Conservation (phyloP, 371 early-diverging fungal genomes). For the Mortierella sp. region DNA sequence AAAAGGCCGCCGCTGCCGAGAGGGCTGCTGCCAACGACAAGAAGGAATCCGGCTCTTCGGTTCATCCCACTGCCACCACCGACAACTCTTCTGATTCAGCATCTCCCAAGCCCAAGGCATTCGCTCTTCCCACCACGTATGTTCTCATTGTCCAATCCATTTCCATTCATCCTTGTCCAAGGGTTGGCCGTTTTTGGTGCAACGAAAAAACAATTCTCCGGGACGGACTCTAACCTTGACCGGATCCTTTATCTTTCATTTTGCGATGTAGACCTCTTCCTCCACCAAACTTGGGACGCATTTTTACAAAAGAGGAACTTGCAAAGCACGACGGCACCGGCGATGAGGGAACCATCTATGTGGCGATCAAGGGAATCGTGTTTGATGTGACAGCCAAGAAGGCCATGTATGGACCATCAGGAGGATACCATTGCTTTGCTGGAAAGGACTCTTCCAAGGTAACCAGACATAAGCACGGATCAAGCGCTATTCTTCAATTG, state of each 20-base stretch:
- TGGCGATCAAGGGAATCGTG: slow-evolving; percentile 86
- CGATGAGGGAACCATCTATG: slow-evolving; percentile 77
- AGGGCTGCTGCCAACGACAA: not conserved
- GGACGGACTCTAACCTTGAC: not conserved
- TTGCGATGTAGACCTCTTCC: slow-evolving; percentile 43
- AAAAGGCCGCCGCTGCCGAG: not conserved
- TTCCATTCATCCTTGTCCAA: not conserved
- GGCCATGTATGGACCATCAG: slow-evolving; percentile 76
- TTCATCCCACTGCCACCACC: not conserved
- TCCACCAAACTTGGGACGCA: slow-evolving; percentile 64
- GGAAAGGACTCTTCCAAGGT: slow-evolving; percentile 87
- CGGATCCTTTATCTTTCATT: not conserved
- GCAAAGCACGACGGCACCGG: slow-evolving; percentile 79
- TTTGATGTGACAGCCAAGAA: slow-evolving; percentile 84
- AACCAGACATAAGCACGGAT: slow-evolving; percentile 14
- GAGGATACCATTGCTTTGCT: slow-evolving; percentile 80
- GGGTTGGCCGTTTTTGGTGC: not conserved
- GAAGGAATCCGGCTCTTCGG: not conserved
- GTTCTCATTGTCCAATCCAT: not conserved
- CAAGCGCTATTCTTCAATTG: not conserved
- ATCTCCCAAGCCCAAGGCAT: slow-evolving; percentile 47
- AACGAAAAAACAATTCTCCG: not conserved
- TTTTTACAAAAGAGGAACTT: slow-evolving; percentile 74
- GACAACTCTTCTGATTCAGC: slow-evolving; percentile 11
- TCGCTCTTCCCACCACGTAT: slow-evolving; percentile 53